phyloP scores from a whole-genome alignment of 2,329 filamentous ascomycete genomes.

The Monilinia laxa region DNA sequence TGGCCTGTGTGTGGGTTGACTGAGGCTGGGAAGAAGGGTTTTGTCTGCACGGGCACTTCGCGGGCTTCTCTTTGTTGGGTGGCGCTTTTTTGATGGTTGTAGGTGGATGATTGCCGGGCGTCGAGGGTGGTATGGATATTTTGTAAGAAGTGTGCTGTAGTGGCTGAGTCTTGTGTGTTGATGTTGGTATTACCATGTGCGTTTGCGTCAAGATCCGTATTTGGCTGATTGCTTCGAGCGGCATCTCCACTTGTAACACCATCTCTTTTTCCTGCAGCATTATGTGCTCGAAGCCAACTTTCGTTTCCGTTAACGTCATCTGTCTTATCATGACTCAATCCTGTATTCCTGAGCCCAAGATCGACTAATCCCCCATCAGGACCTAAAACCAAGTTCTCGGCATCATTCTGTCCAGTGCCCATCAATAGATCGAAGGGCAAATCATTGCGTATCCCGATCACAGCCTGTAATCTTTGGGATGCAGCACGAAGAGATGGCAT shows the following conservation, averaged over 20 bases:
- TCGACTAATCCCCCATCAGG: background rate
- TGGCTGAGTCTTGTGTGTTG: background rate
- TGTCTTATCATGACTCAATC: no score
- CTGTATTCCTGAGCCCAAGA: background rate
- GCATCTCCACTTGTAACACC: background rate
- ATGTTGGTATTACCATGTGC: background rate
- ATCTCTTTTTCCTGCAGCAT: background rate
- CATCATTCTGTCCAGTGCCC: slow-evolving; percentile 6
- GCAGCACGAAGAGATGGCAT: slow-evolving; percentile 26
- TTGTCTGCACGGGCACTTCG: background rate
- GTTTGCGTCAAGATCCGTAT: background rate
- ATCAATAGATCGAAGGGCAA: slow-evolving; percentile 28
- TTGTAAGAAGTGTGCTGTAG: background rate
- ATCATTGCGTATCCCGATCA: slow-evolving; percentile 31
- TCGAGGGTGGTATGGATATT: background rate
- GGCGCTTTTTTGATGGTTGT: background rate
- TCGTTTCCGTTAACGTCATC: background rate
- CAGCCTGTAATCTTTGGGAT: slow-evolving; percentile 31
- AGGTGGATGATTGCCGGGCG: background rate
- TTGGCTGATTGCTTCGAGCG: no score
- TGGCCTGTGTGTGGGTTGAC: slow-evolving; percentile 34
- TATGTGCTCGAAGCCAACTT: background rate
- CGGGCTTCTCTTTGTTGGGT: background rate
- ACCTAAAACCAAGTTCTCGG: slow-evolving; percentile 10
- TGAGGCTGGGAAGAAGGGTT: background rate